Evolutionary conservation across 1,284 basidiomycete genomes (phyloP).

Genomic region (Trametes polyzona): DNA sequence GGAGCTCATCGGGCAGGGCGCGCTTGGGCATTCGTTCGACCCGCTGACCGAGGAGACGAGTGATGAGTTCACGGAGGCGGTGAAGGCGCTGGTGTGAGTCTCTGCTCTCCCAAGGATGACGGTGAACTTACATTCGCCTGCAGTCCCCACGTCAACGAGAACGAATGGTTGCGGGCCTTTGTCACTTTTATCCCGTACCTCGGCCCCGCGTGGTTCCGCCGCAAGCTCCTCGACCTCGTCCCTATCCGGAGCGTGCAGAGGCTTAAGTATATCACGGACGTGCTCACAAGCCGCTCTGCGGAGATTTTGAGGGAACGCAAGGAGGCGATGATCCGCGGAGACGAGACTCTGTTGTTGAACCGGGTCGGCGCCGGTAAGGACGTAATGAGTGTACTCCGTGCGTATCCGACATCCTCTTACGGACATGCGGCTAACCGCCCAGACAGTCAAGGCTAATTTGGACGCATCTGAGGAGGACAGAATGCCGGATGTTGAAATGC

Average conservation of each 20-base stretch:
- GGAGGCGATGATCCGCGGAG: constrained; percentile 2
- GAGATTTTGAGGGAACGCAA: constrained; percentile 21
- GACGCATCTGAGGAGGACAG: background rate
- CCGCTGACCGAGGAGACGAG: constrained; percentile 23
- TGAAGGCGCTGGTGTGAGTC: constrained; percentile 29
- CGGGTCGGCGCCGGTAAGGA: constrained; percentile 25
- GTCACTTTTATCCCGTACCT: background rate
- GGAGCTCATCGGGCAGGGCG: constrained; percentile 36
- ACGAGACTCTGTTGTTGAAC: constrained; percentile 3
- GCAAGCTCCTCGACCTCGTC: background rate
- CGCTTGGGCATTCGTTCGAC: constrained; percentile 36
- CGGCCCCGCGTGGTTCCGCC: constrained; percentile 2
- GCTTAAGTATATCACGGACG: constrained; percentile 8
- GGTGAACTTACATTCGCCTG: background rate
- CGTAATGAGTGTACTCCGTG: constrained; percentile 24
- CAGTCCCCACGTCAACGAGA: background rate
- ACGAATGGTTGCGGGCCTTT: background rate
- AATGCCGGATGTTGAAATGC: constrained; percentile 1
- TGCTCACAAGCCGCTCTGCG: constrained; percentile 1
- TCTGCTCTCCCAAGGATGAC: background rate
- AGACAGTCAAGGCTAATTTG: constrained; percentile 3
- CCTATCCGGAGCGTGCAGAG: constrained; percentile 12
- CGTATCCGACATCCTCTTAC: background rate
- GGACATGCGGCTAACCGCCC: background rate
- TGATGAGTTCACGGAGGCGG: constrained; percentile 25